These are phyloP conservation scores for Neurospora sp. DNA, from an alignment of 495 filamentous ascomycete genomes.

Conservation along the genomic window DNA sequence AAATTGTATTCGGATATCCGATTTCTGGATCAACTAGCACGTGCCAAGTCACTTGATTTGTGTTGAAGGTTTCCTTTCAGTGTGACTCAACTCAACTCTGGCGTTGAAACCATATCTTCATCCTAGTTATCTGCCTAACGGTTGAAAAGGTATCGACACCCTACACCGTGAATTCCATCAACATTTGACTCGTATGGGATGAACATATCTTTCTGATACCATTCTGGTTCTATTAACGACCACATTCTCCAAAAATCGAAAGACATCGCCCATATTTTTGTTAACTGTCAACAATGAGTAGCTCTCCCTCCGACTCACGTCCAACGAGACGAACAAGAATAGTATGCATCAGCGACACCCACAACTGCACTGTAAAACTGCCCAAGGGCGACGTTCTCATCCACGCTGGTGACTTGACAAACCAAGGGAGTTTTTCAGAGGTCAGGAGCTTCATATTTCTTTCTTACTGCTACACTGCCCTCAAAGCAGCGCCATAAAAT, in stretches of 20 bases:
- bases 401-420: constrained; percentile 83
- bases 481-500: neutral
- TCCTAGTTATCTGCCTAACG: neutral
- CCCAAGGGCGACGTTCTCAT: constrained; percentile 83
- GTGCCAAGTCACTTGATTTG: neutral
- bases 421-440: constrained; percentile 55
- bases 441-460: constrained; percentile 3
- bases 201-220: neutral
- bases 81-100: neutral
- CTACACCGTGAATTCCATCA: neutral
- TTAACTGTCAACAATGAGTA: neutral
- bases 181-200: too few species aligned
- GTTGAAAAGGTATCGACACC: neutral
- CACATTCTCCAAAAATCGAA: neutral
- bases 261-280: neutral
- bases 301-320: neutral
- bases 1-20: neutral
- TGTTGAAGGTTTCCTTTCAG: neutral
- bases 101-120: neutral
- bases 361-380: constrained; percentile 55
- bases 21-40: neutral
- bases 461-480: too few species aligned
- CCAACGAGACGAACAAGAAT: constrained; percentile 29
- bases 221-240: too few species aligned
- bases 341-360: constrained; percentile 83